Evolutionary conservation across 2,329 filamentous ascomycete species (phyloP), one percentile per base, ranked within the genome.

Genomic region (Hypoxylon rubiginosum): DNA sequence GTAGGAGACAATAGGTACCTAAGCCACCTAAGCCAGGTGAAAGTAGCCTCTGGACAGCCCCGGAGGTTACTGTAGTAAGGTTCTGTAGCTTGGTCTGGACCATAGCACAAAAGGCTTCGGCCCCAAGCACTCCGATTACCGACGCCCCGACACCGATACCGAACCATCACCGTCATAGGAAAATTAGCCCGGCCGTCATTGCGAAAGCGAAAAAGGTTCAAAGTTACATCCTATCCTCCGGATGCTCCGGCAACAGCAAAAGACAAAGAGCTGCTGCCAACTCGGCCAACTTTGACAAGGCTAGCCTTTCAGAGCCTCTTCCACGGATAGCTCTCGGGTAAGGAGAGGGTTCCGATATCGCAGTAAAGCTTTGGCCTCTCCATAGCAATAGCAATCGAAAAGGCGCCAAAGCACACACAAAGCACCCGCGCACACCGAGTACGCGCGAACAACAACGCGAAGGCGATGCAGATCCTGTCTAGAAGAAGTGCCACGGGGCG

Each of bases 381-480:
- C 4, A 48, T 26, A 13, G 10, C 21, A 2, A 10, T 24, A 46
- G 24, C 21, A 15, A n/a, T 3, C 43, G 46, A 15, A 30, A 13
- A n/a, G 21, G 21, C 17, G 28, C 6, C 4, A 28, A 24, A n/a
- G 24, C 9, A 24, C 21, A n/a, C n/a, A n/a, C n/a, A n/a, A n/a
- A n/a, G n/a, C n/a, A 9, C 28, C 5, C 46, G 15, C 46, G 15
- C 26, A 4, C 26, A 50, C 46, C 24, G 46, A 50, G 46, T 32
- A 48, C 21, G 19, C 19, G 34, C 34, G 34, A 36, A 17, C 43
- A 36, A 17, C 43, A 49, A 13, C 46, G 46, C 45, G 64, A 54
- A 9, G 2, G n/a, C 39, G 15, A 64, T 67, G 64, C 55, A 52
- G 56, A 56, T 63, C 56, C 36, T 67, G 39, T 52, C 64, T n/a